A percentile compares a stretch with the other conserved stretches of the same genome.
These are phyloP conservation scores for Candida michaelii DNA, from an alignment of 805 yeast species.

Conservation along the genomic window DNA sequence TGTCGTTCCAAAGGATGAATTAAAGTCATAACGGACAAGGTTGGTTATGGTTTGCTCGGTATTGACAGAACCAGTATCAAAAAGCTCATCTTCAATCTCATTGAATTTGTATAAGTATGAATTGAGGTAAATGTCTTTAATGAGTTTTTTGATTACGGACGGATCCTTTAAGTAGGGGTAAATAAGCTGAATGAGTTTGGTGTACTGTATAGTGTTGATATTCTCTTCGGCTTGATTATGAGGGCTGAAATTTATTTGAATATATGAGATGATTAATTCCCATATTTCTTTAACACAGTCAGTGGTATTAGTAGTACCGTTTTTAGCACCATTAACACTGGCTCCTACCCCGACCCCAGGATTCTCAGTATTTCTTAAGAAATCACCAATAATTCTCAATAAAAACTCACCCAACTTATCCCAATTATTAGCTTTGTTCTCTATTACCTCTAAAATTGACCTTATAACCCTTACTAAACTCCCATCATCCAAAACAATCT, in stretches of 20 bases:
- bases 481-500: constrained; percentile 42
- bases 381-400: constrained; percentile 29
- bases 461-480: constrained; percentile 46
- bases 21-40: constrained; percentile 43
- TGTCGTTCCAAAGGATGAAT: constrained; percentile 63
- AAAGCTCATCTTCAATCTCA: constrained; percentile 45
- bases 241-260: constrained; percentile 41
- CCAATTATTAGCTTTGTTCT: constrained; percentile 54
- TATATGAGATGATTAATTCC: constrained; percentile 41
- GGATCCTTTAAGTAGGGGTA: constrained; percentile 10
- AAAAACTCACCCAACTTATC: constrained; percentile 46
- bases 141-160: constrained; percentile 40
- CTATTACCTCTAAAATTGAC: constrained; percentile 54
- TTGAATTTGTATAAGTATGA: constrained; percentile 61
- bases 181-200: constrained; percentile 11
- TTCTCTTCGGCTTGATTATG: constrained; percentile 34
- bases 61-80: constrained; percentile 22
- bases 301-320: no score
- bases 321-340: constrained; percentile 10
- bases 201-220: constrained; percentile 45
- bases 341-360: no score
- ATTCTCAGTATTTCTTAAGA: constrained; percentile 22
- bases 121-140: constrained; percentile 52
- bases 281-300: constrained; percentile 38
- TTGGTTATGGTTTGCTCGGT: constrained; percentile 37